Base-by-base conservation (phyloP, 768 basidiomycete species). In the Amanita pallidorosea region DNA sequence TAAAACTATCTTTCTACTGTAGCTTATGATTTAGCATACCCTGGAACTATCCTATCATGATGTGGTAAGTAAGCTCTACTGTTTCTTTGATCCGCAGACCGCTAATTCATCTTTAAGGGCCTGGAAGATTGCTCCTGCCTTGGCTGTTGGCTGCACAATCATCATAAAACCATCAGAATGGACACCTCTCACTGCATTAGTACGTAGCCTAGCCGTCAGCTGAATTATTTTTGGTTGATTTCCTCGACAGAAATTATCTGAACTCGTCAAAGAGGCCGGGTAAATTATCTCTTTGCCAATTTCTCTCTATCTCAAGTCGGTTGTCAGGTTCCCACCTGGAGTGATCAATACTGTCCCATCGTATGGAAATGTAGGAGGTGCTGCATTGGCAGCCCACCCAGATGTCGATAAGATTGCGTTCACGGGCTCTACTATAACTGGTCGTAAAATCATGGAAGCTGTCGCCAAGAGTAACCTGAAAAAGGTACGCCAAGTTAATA, bases 371-470 rank as follows among this genome's bases (percentile, higher is more conserved):
- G 75, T 88, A 35, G 91, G 90, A 48, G 94, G 94, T 25, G 86
- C 87, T 7, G 89, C 91, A 2, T 74, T 98, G 53, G 70, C 93
- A 5, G 65, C 77, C 9, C 95, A 98, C 66, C 75, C 64, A 50
- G 88, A 85, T 56, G 85, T 98, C 43, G 90, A 96, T 70, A 95
- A 96, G 67, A 77, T 97, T 54, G 93, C 94, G 2, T 96, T 97
- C 66, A 97, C 95, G 7, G 95, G 95, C 42, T 91, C 88, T 33
- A 94, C 92, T 12, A 61, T 79, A 50, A 94, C 91, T 4, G 95
- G 95, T 20, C 78, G 92, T 20, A 88, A 85, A 61, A 81, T 98
- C 61, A 85, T 92, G 81, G 81, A 85, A 61, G 91, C 94, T 12
- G 90, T 94, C 2, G 90, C 94, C 7, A 83, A 85, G 64, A 88